A percentile compares a stretch with the other conserved stretches of the same genome.
Evolutionary conservation across 768 basidiomycete species (phyloP).

Genomic region (Guyanaporus albipodus): DNA sequence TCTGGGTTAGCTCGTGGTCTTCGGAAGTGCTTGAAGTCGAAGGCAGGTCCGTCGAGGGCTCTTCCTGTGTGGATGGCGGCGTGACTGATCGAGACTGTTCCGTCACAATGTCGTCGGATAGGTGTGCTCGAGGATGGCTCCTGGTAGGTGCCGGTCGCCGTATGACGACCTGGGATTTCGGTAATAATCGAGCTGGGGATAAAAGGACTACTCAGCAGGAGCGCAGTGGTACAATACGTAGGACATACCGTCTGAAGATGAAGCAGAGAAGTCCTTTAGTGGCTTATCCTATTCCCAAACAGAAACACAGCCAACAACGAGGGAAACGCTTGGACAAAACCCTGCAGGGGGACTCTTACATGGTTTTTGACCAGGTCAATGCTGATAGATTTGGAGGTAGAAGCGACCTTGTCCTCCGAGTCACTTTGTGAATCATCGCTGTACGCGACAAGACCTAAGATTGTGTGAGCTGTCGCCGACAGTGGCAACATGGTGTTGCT

Average conservation of each 20-base stretch:
- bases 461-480: constrained; percentile 2
- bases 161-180: constrained; percentile 59
- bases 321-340: constrained; percentile 50
- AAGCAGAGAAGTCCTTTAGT: constrained; percentile 33
- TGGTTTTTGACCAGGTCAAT: constrained; percentile 30
- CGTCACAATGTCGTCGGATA: constrained; percentile 42
- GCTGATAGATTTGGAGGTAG: constrained; percentile 22
- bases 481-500: constrained; percentile 9
- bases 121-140: constrained; percentile 46
- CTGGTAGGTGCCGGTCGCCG: constrained; percentile 46
- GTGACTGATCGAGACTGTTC: constrained; percentile 8
- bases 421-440: constrained; percentile 63
- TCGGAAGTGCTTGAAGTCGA: constrained; percentile 20
- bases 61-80: constrained; percentile 11
- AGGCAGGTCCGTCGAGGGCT: constrained; percentile 12
- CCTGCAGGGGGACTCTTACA: constrained; percentile 57
- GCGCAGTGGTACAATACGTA: background rate
- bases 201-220: constrained; percentile 1
- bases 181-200: constrained; percentile 37
- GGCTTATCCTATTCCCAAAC: constrained; percentile 61
- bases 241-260: constrained; percentile 29
- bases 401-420: constrained; percentile 40
- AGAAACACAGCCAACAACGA: constrained; percentile 60
- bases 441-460: constrained; percentile 57
- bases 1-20: constrained; percentile 47